Percentiles rank a stretch among this genome's conserved stretches.
phyloP scores from a whole-genome alignment of 495 filamentous ascomycete species.

The Talaromyces liani region DNA sequence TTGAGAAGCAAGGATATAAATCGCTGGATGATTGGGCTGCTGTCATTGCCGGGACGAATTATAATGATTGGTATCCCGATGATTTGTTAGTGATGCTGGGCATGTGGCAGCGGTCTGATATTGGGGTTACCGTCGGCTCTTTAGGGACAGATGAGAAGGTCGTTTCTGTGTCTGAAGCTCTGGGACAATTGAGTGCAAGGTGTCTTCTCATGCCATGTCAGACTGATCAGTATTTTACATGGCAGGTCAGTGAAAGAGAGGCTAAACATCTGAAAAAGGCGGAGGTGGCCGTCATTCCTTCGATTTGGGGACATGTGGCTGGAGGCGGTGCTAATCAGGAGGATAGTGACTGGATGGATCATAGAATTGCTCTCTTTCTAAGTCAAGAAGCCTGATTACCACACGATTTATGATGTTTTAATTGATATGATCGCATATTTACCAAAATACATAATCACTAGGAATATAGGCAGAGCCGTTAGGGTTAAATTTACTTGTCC shows the following conservation, averaged over 20 bases:
- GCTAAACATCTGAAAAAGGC: constrained; percentile 38
- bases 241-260: constrained; percentile 51
- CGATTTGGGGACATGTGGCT: constrained; percentile 55
- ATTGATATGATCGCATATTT: not conserved
- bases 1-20: constrained; percentile 45
- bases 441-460: not conserved
- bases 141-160: constrained; percentile 27
- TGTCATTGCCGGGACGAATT: constrained; percentile 42
- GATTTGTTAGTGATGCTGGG: constrained; percentile 54
- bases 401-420: not conserved
- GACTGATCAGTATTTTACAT: constrained; percentile 60
- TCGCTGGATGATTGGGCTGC: constrained; percentile 53
- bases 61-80: constrained; percentile 43
- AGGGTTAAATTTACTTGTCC: not conserved
- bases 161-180: constrained; percentile 41
- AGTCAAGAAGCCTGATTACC: not conserved
- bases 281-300: constrained; percentile 42
- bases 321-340: constrained; percentile 46
- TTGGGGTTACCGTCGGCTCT: constrained; percentile 17
- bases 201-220: constrained; percentile 50
- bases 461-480: not conserved
- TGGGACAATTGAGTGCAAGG: constrained; percentile 48
- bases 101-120: constrained; percentile 58
- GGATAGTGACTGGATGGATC: constrained; percentile 54
- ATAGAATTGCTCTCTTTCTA: constrained; percentile 34